Base-by-base conservation (phyloP, 352 stramenopile genomes). In the Phytophthora litchii region DNA sequence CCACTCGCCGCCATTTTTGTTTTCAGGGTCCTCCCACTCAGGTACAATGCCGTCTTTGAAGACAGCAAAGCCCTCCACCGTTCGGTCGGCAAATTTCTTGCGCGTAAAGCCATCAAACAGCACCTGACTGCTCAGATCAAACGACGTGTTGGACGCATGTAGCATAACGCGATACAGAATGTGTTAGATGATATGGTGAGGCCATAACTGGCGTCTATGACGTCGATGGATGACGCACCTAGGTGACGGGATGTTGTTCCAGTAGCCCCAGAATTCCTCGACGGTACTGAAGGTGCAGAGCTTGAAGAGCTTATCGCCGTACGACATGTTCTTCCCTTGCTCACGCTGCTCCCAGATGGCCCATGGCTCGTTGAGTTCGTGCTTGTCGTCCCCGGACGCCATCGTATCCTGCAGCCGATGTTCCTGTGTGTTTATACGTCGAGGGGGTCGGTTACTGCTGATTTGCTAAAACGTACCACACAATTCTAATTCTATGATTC, bases 11-110 rank as follows among this genome's bases (percentile, higher is more conserved):
- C 91, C 91, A 16, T 83, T 78, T 52, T 90, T 92, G 74, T 97
- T 97, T 58, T 88, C 80, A 3, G 79, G 79, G 64, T 97, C 90
- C 62, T 97, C 90, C 89, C 90, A 97, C 64, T 96, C 80, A 19
- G 91, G 91, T 21, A 78, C 69, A 60, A 97, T 95, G 37, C 90
- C 90, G 14, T 94, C 85, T 55, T 94, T 95, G 73, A 97, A 97
- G 27, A 97, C 76, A 16, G 85, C 92, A 55, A 98, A 98, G 53
- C 95, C 95, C 70, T 98, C 93, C 51, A 99, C 86, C 27, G 88
- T 89, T 45, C 93, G 92, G 54, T 95, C 82, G n/a, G 81, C 75
- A 38, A 98, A 89, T 67, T 95, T 93, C 76, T 98, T 98, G 42
- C 83, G 80, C 36, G 74, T 86, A 52, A 90, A 90, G 31, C 85